Conservation (phyloP, 2,329 filamentous ascomycete species). For the Parastagonospora avenae region DNA sequence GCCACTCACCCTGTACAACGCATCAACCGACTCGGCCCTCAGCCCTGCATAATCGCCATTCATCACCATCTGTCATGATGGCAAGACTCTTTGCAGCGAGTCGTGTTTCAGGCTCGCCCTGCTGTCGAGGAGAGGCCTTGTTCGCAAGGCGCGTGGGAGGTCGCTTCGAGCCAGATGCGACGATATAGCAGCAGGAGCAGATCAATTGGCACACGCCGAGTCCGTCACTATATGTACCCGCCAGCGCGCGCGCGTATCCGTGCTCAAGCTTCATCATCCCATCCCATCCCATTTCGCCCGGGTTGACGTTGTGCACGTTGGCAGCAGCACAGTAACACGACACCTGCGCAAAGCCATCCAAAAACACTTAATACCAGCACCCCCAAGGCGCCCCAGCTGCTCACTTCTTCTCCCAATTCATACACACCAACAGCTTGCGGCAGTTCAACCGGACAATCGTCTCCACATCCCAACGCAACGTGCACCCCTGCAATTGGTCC, state of each 20-base stretch:
- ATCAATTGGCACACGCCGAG: constrained; percentile 25
- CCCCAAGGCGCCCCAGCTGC: not conserved
- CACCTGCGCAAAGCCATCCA: not conserved
- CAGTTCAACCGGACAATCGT: constrained; percentile 11
- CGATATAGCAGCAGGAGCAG: constrained; percentile 22
- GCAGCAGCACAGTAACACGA: constrained; percentile 5
- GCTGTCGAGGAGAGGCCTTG: not conserved
- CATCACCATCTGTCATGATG: not conserved
- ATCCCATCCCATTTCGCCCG: not conserved
- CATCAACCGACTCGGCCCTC: constrained; percentile 21
- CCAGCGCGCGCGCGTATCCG: constrained; percentile 5
- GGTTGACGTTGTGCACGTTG: constrained; percentile 15
- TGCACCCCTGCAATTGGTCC: constrained; percentile 21
- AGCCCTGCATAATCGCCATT: constrained; percentile 18
- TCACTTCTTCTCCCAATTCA: not conserved
- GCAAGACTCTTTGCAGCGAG: not conserved
- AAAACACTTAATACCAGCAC: constrained; percentile 3
- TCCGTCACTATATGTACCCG: constrained; percentile 6
- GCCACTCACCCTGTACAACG: constrained; percentile 17
- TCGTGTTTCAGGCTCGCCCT: constrained; percentile 3
- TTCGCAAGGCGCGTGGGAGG: constrained; percentile 14
- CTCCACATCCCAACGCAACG: constrained; percentile 10
- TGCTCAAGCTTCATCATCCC: constrained; percentile 8
- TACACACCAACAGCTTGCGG: not conserved
- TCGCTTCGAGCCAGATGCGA: constrained; percentile 23